Evolutionary conservation across 139 green algal genomes (phyloP), one percentile per base, ranked within the genome.

Genomic region (Micromonas pusilla): DNA sequence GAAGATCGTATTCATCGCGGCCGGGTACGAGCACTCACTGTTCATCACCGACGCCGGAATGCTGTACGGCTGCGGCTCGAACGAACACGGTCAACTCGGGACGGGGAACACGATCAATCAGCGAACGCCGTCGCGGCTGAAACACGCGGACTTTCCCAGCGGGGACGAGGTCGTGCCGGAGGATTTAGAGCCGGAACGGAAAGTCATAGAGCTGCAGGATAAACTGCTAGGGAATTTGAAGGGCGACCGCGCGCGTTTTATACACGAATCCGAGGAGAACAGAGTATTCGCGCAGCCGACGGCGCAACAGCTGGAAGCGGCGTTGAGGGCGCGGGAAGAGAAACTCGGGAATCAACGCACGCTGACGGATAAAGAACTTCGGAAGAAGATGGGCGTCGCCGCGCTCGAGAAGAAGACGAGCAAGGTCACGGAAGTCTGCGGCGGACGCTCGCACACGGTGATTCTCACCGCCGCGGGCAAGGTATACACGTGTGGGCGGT

Each of bases 21-120:
- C 72, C 1, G 87, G 87, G 26, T 30, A 82, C 53, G 73, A 52
- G 1, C 85, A 90, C 83, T 87, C 81, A 0, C 39, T 87, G 23
- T 72, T 80, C 3, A 26, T 72, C 21, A 89, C 81, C 5, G 79
- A 86, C 6, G 26, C 34, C 20, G 87, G 87, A 1, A 71, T 77
- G 31, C 82, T 83, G 23, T 91, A 89, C 28, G 65, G 63, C 20
- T 90, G 82, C 81, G 87, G 87, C 9, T 63, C 72, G n/a, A 90
- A 90, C 78, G 30, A 1, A 6, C 76, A 90, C 32, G 86, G 86
- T 21, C 83, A 88, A 52, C 79, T 91, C 72, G 87, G 87, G n/a
- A 52, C 28, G 36, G 26, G 28, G 3, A 26, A 72, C 13, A 30
- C 4, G 4, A 23, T 21, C 3, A 23, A 37, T 26, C 13, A 26